Base-by-base conservation (phyloP, 2,329 filamentous ascomycete species). In the Polytolypa hystricis region DNA sequence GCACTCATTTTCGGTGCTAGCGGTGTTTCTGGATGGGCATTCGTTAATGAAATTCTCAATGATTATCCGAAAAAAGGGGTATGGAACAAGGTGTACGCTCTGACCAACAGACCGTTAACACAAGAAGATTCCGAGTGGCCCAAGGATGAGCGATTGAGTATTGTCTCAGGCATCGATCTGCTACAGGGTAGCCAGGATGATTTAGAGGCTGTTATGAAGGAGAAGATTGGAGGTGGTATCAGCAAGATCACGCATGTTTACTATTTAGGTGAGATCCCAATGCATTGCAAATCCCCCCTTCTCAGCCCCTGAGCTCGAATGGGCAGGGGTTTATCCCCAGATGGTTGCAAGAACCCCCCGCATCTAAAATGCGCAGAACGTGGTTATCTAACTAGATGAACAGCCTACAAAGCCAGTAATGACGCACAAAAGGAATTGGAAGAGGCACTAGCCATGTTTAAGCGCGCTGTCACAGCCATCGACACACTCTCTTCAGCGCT, bases 181-280 rank as follows among this genome's bases (percentile, higher is more conserved):
- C 42, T 47, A 5, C 48, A 46, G 14, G 49, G 44, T 7, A 48
- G 21, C 21, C 21, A 25, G 7, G 21, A 25, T 7, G 21, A 25
- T 25, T 25, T 25, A 7, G 7, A n/a, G 7, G 21, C 21, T 25
- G n/a, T 25, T 25, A 25, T 25, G 21, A 25, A 25, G 21, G 7
- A 25, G 21, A 25, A n/a, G 7, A 25, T n/a, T 25, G 21, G n/a
- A 7, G 21, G 21, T 17, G 49, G 54, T 28, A 50, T 66, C 10
- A 48, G 52, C 9, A 49, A 57, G 17, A 51, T 65, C 15, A 65
- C 61, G 1, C 62, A 67, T 42, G 56, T 66, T 7, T 66, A 62
- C 42, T 66, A 64, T 41, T 57, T 58, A 23, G 59, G 58, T 61
- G 41, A 20, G 49, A 18, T 10, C 10, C 29, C 7, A 25, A 25